Evolutionary conservation across 1,284 basidiomycete species (phyloP).

Genomic region (Pholiota adiposa): DNA sequence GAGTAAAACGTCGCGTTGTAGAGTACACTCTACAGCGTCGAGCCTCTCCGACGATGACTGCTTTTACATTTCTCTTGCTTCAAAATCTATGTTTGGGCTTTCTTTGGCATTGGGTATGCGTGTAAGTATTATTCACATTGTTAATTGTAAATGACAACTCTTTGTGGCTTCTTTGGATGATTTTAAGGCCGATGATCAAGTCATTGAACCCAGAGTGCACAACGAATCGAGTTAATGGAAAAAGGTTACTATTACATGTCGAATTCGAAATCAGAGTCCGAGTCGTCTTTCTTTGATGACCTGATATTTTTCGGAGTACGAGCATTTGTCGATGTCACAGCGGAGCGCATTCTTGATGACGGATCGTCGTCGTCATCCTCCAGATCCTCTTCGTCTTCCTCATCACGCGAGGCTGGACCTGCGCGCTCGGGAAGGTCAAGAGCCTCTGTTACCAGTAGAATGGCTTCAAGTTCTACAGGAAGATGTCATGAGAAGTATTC

Average conservation of each 20-base stretch:
- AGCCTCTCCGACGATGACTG: too few species aligned
- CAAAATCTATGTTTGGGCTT: too few species aligned
- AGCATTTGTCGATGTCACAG: conserved; percentile 59
- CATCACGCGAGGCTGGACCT: conserved; percentile 32
- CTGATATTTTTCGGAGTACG: conserved; percentile 61
- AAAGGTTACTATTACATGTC: conserved; percentile 49
- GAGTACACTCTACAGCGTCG: too few species aligned
- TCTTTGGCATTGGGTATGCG: too few species aligned
- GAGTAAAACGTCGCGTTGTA: conserved; percentile 9
- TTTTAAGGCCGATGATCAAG: too few species aligned
- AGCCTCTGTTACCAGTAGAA: conserved; percentile 64
- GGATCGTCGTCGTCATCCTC: conserved; percentile 44
- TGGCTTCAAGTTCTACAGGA: conserved; percentile 73
- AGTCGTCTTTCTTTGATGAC: conserved; percentile 52
- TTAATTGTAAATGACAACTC: too few species aligned
- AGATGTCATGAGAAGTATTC: conserved; percentile 11
- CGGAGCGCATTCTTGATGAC: conserved; percentile 56
- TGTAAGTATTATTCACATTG: too few species aligned
- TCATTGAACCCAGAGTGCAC: too few species aligned
- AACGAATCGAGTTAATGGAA: neutral
- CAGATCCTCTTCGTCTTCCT: conserved; percentile 40
- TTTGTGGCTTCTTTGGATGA: too few species aligned
- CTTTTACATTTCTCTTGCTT: too few species aligned
- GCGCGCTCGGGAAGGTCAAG: conserved; percentile 55
- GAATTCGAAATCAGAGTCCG: conserved; percentile 77